phyloP scores from a whole-genome alignment of 2,329 filamentous ascomycete genomes.

The Penicillium occitanis region DNA sequence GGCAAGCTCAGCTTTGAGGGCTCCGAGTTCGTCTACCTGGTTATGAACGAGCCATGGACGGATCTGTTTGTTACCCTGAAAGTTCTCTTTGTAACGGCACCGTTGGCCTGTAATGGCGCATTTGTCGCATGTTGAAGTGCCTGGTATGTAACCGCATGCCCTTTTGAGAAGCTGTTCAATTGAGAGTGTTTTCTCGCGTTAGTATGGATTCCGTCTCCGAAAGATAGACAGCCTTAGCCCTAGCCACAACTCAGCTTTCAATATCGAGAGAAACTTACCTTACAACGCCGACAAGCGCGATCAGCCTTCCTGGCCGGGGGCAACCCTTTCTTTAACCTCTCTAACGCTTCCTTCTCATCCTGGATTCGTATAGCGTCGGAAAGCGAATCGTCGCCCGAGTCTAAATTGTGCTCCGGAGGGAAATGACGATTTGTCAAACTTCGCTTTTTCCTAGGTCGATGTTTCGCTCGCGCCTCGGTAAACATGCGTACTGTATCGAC shows the following conservation, averaged over 20 bases:
- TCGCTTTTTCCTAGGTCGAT: background rate
- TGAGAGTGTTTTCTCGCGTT: background rate
- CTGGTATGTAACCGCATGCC: background rate
- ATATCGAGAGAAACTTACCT: slow-evolving; percentile 5
- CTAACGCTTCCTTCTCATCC: background rate
- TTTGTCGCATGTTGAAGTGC: background rate
- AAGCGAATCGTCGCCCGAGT: slow-evolving; percentile 16
- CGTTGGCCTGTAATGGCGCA: background rate
- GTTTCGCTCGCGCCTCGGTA: background rate
- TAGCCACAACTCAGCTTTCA: background rate
- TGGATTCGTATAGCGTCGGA: background rate
- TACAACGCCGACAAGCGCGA: slow-evolving; percentile 18
- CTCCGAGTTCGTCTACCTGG: background rate
- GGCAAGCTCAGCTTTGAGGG: background rate
- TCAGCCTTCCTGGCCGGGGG: background rate
- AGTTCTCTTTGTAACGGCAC: slow-evolving; percentile 18
- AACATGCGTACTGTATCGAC: background rate
- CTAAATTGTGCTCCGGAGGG: background rate
- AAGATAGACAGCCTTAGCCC: slow-evolving; percentile 5
- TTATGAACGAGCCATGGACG: background rate
- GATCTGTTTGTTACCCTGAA: background rate
- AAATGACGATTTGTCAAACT: background rate
- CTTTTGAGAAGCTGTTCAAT: background rate
- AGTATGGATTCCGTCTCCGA: background rate
- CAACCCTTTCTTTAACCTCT: background rate